A percentile compares a stretch with the other conserved stretches of the same genome.
Evolutionary conservation across 164 flowering plant species (phyloP).

Genomic region (Stephania cephalantha): DNA sequence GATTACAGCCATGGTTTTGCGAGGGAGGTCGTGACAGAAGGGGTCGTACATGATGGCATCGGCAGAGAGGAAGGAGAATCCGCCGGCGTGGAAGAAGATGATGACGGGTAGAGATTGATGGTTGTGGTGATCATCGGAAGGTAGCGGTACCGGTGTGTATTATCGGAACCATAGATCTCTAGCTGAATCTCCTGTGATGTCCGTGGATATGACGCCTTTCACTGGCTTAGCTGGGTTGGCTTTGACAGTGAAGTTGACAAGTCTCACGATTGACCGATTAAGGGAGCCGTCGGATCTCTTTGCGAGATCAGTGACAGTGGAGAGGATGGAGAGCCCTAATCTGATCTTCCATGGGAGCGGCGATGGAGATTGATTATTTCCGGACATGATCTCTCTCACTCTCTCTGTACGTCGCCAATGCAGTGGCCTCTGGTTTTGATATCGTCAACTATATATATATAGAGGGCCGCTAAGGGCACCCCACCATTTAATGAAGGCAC

Average conservation of each 20-base stretch:
- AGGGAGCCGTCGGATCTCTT: constrained; percentile 19
- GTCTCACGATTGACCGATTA: constrained; percentile 16
- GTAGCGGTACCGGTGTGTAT: constrained; percentile 18
- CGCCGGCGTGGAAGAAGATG: constrained; percentile 30
- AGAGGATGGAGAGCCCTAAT: neutral
- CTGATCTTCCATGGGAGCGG: constrained; percentile 14
- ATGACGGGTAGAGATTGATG: constrained; percentile 20
- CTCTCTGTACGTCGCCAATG: no score
- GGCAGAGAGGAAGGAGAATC: constrained; percentile 12
- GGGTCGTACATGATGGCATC: constrained; percentile 14
- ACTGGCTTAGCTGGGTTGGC: constrained; percentile 3
- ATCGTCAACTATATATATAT: no score
- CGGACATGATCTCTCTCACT: neutral
- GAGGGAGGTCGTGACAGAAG: constrained; percentile 18
- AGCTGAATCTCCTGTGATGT: constrained; percentile 19
- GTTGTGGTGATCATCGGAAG: neutral
- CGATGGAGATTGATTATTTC: neutral
- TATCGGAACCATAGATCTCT: constrained; percentile 35
- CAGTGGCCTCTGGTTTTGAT: no score
- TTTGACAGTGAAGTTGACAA: constrained; percentile 10
- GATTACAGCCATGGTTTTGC: constrained; percentile 18
- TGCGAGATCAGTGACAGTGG: neutral
- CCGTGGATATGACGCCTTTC: constrained; percentile 15
- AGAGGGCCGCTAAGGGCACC: no score
- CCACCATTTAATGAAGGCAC: no score